Evolutionary conservation across 371 early-diverging fungal species (phyloP), one percentile per base, ranked within the genome.

Genomic region (Choanephora cucurbitarum): DNA sequence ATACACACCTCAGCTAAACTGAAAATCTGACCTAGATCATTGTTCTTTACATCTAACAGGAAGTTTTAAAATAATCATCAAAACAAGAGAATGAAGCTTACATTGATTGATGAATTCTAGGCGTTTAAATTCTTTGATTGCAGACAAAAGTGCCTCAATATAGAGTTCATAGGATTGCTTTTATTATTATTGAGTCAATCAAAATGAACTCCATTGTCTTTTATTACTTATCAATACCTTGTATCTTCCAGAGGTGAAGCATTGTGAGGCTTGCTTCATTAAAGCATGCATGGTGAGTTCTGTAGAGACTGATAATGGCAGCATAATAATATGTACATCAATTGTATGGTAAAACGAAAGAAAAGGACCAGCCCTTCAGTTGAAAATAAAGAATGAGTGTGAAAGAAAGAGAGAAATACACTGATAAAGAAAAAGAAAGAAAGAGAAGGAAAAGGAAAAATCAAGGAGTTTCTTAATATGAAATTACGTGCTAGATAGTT

Each of bases 31-130:
- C 66, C 53, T 14, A 63, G 45, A 48, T 65, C 49, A 23, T 62
- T 57, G 8, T 44, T 28, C 41, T 51, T 33, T 23, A 50, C 61
- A 15, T 28, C 57, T 49, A 41, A 7, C 31, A 31, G n/a, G 2
- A 48, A 17, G 39, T 15, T 49, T 34, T 24, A 42, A 44, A 31
- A 18, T n/a, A n/a, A n/a, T n/a, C n/a, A n/a, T n/a, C n/a, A n/a
- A n/a, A n/a, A 24, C 19, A 48, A 11, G 13, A 23, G 18, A 13
- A 1, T 22, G 39, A 23, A 19, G 61, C 58, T 69, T 70, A 60
- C 78, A 61, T 54, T 78, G 69, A 52, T 79, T 62, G 14, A 62
- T 55, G 43, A 75, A 73, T 56, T 67, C 57, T 22, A 75, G 56
- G 23, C 62, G 62, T n/a, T 70, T 57, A 31, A 79, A 64, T 55